Conservation (phyloP, 2,329 filamentous ascomycete species). For the Exophiala aquamarina region DNA sequence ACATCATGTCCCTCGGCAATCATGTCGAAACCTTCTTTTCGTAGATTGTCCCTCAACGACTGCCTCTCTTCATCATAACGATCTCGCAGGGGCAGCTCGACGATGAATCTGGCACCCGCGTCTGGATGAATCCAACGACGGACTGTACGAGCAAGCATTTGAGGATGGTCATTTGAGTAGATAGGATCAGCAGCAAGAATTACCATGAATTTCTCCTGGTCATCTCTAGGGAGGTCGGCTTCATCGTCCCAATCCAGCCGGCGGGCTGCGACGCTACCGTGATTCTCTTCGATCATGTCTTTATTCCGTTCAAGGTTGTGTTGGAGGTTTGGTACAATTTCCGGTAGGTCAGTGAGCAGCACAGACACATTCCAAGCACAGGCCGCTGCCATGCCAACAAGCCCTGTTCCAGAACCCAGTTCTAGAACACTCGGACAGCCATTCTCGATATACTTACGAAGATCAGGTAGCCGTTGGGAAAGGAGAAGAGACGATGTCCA, state of each 20-base stretch:
- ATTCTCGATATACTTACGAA: conserved; percentile 28
- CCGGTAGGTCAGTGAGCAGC: conserved; percentile 76
- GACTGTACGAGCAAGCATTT: conserved; percentile 70
- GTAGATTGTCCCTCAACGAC: conserved; percentile 64
- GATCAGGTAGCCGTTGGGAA: conserved; percentile 63
- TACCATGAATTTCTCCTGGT: conserved; percentile 53
- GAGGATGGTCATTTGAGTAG: conserved; percentile 81
- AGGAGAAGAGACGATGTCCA: conserved; percentile 91
- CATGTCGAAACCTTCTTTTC: conserved; percentile 46
- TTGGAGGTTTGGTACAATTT: conserved; percentile 79
- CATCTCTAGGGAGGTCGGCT: conserved; percentile 30
- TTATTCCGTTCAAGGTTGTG: conserved; percentile 70
- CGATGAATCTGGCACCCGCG: conserved; percentile 63
- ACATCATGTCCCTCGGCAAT: conserved; percentile 52
- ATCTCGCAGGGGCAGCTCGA: conserved; percentile 80
- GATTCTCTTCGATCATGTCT: conserved; percentile 52
- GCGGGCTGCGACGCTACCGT: conserved; percentile 52
- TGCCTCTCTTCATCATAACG: conserved; percentile 62
- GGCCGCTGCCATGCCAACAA: conserved; percentile 85
- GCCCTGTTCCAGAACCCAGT: conserved; percentile 83
- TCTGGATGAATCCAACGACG: conserved; percentile 62
- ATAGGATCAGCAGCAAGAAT: conserved; percentile 84
- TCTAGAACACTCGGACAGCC: conserved; percentile 59
- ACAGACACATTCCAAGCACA: conserved; percentile 66
- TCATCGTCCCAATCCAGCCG: conserved; percentile 68